These are phyloP conservation scores for Xerocomus brunneocitrinus DNA, from an alignment of 768 basidiomycete genomes.

Conservation along the genomic window DNA sequence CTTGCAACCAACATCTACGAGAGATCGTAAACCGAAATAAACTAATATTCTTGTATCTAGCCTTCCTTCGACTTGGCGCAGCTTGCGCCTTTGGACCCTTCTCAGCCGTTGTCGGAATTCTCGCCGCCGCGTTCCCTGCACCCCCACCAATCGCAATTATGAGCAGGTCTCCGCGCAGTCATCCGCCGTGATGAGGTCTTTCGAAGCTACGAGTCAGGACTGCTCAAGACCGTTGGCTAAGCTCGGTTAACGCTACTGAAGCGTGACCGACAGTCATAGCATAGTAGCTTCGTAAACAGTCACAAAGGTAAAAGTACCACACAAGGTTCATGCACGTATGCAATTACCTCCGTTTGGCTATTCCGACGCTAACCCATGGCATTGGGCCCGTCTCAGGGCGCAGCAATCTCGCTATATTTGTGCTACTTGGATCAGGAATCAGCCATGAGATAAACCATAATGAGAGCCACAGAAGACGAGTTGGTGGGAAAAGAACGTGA, in stretches of 20 bases:
- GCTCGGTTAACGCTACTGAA: too few species aligned
- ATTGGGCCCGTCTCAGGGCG: background rate
- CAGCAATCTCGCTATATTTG: background rate
- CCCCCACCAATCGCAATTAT: background rate
- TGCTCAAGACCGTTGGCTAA: too few species aligned
- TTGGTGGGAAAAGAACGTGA: background rate
- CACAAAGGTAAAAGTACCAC: background rate
- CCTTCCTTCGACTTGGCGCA: too few species aligned
- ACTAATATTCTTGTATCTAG: too few species aligned
- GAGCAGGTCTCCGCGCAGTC: too few species aligned
- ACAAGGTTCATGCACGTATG: background rate
- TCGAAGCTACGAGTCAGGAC: too few species aligned
- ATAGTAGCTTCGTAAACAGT: background rate
- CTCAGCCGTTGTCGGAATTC: background rate
- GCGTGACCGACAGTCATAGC: too few species aligned
- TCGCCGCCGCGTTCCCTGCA: background rate
- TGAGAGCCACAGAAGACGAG: background rate
- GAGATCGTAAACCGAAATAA: too few species aligned
- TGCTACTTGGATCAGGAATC: background rate
- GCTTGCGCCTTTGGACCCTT: background rate
- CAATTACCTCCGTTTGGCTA: background rate
- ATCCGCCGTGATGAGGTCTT: too few species aligned
- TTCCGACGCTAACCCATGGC: background rate
- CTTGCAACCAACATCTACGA: too few species aligned
- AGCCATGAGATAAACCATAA: background rate